Percentiles rank a stretch among this genome's conserved stretches.
These are phyloP conservation scores for Citrullus colocynthis DNA, from an alignment of 306 rosid genomes.

Conservation along the genomic window DNA sequence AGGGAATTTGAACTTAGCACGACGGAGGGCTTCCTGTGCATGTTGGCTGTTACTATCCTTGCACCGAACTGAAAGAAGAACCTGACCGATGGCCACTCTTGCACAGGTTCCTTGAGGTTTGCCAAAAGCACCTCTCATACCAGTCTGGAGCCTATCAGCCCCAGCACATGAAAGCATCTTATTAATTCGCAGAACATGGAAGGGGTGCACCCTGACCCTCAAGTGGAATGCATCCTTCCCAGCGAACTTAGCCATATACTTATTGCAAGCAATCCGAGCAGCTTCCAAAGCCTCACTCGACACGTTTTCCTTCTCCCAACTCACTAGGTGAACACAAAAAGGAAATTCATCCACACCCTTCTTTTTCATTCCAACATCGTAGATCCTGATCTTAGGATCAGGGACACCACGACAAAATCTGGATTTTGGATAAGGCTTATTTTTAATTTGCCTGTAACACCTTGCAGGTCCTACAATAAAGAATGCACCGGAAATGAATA, in stretches of 20 bases:
- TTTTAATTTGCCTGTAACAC: conserved; percentile 4
- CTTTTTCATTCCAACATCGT: conserved; percentile 6
- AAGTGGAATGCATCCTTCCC: conserved; percentile 5
- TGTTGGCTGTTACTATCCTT: conserved; percentile 3
- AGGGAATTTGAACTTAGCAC: conserved; percentile 6
- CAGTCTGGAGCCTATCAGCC: conserved; percentile 12
- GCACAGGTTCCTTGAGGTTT: conserved; percentile 2
- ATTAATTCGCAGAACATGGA: conserved; percentile 1
- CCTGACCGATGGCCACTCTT: conserved; percentile 3
- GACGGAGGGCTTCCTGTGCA: conserved; percentile 6
- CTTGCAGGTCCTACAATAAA: conserved; percentile 3
- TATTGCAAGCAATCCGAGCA: conserved; percentile 4
- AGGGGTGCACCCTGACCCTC: conserved; percentile 8
- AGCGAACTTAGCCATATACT: neutral
- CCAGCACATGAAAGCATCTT: conserved; percentile 10
- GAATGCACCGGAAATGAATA: neutral
- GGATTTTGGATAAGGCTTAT: neutral
- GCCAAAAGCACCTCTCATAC: conserved; percentile 5
- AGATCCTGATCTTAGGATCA: conserved; percentile 2
- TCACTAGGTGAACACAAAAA: neutral
- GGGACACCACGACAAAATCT: conserved; percentile 6
- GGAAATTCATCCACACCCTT: conserved; percentile 7
- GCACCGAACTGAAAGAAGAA: conserved; percentile 7
- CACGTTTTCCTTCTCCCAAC: conserved; percentile 7
- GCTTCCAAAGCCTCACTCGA: conserved; percentile 4